Base-by-base conservation (phyloP, 805 yeast species). In the Saturnispora silvae region DNA sequence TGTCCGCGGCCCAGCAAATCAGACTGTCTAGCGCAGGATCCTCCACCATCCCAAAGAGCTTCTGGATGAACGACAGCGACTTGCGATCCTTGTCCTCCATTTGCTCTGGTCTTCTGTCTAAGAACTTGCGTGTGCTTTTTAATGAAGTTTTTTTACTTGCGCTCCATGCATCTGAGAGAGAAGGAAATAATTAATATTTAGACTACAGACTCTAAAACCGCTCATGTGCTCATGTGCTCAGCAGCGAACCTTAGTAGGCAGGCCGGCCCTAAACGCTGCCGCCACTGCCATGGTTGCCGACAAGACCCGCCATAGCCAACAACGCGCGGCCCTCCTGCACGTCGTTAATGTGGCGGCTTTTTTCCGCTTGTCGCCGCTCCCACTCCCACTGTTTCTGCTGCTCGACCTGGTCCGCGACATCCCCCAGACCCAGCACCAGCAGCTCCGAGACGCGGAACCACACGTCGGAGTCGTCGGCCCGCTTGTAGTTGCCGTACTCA, bases 341-440 rank as follows among this genome's bases (percentile, higher is more conserved):
- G 40, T 69, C 71, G 50, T 86, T 84, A 3, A 86, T 70, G 20
- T 72, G 66, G 48, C 79, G 81, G 36, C 96, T 65, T 26, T 85
- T 77, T 47, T 75, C 70, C 0, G 94, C 94, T 53, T 85, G 95
- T 34, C 75, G 65, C 51, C 79, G 81, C 52, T 89, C 96, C 96
- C 96, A 86, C 48, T 79, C 86, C 92, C 95, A 81, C 42, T 71
- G 70, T 48, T 71, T 73, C 32, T 68, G 63, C 57, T 87, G 96
- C 43, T 80, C 87, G 22, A 70, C 78, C 33, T 86, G 60, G 46
- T 84, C 94, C 42, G 77, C 73, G 8, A 71, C 75, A 6, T 83
- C 75, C 1, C 96, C 97, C 40, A 85, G 71, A 0, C 97, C 97
- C 87, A 92, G 82, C 0, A 86, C 94, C 52, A 87, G 96, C 19